A percentile compares a stretch with the other conserved stretches of the same genome.
Evolutionary conservation across 495 filamentous ascomycete species (phyloP).

Genomic region (Penicillium maclennaniae): DNA sequence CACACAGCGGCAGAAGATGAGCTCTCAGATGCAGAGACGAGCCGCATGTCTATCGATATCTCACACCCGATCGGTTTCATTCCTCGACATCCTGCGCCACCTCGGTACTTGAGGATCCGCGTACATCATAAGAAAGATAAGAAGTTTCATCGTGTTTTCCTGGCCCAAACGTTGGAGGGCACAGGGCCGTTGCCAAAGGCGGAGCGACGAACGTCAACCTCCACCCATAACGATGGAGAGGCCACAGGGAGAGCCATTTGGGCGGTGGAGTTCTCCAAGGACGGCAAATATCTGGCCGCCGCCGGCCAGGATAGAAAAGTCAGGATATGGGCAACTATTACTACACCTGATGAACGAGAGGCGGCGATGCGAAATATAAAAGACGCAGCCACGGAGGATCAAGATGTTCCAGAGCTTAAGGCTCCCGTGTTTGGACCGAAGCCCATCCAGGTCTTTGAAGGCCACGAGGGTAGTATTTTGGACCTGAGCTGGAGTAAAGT

Average conservation of each 20-base stretch:
- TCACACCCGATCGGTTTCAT: constrained; percentile 80
- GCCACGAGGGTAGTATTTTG: constrained; percentile 82
- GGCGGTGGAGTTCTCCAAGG: constrained; percentile 89
- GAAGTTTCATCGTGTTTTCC: constrained; percentile 81
- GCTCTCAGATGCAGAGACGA: constrained; percentile 67
- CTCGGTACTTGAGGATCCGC: constrained; percentile 83
- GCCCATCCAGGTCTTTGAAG: constrained; percentile 73
- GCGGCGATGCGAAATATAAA: constrained; percentile 69
- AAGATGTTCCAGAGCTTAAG: constrained; percentile 53
- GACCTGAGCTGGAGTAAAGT: constrained; percentile 97
- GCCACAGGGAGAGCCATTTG: constrained; percentile 62
- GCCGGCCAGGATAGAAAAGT: constrained; percentile 85
- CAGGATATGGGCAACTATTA: constrained; percentile 85
- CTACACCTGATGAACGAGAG: constrained; percentile 72
- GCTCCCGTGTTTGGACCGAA: constrained; percentile 87
- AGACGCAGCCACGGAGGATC: constrained; percentile 43
- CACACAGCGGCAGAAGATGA: constrained; percentile 57
- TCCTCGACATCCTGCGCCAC: constrained; percentile 83
- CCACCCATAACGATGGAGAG: constrained; percentile 33
- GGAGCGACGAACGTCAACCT: constrained; percentile 26
- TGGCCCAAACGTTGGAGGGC: constrained; percentile 75
- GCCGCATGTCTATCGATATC: constrained; percentile 72
- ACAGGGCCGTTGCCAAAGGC: constrained; percentile 15
- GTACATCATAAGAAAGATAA: constrained; percentile 76
- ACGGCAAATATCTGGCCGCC: constrained; percentile 86